phyloP scores from a whole-genome alignment of 2,329 filamentous ascomycete genomes.

The Alternaria novae-zelandiae region DNA sequence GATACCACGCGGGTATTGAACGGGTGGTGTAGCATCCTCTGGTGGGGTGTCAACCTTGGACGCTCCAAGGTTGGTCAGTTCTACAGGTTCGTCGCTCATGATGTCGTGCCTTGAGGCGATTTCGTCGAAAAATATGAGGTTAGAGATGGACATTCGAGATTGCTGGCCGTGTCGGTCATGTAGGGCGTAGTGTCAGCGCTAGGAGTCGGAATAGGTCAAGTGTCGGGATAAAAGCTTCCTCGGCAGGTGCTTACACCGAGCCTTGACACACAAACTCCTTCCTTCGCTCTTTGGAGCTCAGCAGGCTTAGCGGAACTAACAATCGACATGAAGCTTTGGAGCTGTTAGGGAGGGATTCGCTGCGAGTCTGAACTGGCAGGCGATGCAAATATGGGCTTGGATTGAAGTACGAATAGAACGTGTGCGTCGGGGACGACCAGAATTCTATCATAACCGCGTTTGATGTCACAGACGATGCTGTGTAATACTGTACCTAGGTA shows the following conservation, averaged over 20 bases:
- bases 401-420: neutral
- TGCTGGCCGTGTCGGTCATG: neutral
- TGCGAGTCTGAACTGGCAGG: neutral
- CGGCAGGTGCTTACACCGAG: slow-evolving; percentile 1
- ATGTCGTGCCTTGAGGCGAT: neutral
- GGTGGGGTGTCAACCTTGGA: neutral
- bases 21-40: neutral
- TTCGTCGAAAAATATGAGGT: neutral
- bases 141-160: neutral
- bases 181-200: neutral
- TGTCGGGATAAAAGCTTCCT: slow-evolving; percentile 3
- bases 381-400: neutral
- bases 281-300: neutral
- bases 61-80: neutral
- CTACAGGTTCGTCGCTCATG: neutral
- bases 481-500: neutral
- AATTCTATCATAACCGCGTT: neutral
- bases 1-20: slow-evolving; percentile 26
- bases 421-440: neutral
- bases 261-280: neutral
- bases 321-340: neutral
- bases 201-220: neutral
- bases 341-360: neutral
- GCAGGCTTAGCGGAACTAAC: neutral
- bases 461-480: neutral